Evolutionary conservation across 208 protist genomes (phyloP).

Genomic region (Endotrypanum monterogeii): DNA sequence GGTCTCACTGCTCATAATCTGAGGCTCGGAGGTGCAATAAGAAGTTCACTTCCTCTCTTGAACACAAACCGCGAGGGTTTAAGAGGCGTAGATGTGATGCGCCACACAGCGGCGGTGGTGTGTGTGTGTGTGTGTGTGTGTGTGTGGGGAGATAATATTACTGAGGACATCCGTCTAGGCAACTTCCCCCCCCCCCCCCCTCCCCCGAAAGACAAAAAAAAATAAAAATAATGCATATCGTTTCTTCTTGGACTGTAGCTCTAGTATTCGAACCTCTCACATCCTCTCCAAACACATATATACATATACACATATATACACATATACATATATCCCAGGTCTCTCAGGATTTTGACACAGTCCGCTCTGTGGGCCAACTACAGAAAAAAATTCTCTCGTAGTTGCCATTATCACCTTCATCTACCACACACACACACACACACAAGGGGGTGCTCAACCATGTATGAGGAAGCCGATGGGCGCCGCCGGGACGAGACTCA

Average conservation of each 20-base stretch:
- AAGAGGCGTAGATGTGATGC: not conserved
- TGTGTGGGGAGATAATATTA: not conserved
- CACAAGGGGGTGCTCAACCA: constrained; percentile 1
- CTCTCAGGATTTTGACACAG: too few species aligned
- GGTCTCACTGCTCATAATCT: too few species aligned
- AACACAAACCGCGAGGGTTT: not conserved
- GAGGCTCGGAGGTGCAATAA: too few species aligned
- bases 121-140: not conserved
- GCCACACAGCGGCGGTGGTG: not conserved
- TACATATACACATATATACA: not conserved
- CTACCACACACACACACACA: constrained; percentile 2
- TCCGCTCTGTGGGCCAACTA: too few species aligned
- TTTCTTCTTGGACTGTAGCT: not conserved
- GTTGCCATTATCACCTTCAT: too few species aligned
- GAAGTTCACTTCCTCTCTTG: not conserved
- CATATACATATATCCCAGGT: not conserved
- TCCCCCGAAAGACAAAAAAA: not conserved
- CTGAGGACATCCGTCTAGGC: too few species aligned
- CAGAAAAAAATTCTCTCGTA: too few species aligned
- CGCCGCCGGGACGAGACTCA: constrained; percentile 48
- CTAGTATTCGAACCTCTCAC: not conserved
- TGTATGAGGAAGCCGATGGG: constrained; percentile 51
- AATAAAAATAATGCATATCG: too few species aligned
- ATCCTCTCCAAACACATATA: not conserved
- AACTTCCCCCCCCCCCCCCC: not conserved